A percentile compares a stretch with the other conserved stretches of the same genome.
phyloP scores from a whole-genome alignment of 2,329 filamentous ascomycete genomes.

The Cordyceps fumosorosea region DNA sequence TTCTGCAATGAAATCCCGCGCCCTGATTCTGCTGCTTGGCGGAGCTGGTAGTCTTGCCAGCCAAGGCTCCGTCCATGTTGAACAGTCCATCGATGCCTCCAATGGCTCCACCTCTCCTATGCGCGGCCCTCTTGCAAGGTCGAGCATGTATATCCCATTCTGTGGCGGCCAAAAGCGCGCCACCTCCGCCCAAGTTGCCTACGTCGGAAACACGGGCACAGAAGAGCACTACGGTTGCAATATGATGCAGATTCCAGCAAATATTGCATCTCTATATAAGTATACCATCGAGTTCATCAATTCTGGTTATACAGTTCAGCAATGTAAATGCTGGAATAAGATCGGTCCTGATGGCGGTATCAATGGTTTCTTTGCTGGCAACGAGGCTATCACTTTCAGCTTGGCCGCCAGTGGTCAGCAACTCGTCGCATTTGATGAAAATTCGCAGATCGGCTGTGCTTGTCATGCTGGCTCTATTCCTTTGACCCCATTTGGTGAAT shows the following conservation, averaged over 20 bases:
- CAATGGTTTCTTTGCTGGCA: slow-evolving; percentile 42
- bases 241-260: slow-evolving; percentile 37
- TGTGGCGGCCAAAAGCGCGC: slow-evolving; percentile 38
- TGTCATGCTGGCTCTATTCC: slow-evolving; percentile 31
- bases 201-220: slow-evolving; percentile 39
- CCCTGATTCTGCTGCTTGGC: neutral
- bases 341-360: slow-evolving; percentile 38
- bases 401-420: slow-evolving; percentile 32
- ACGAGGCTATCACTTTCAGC: slow-evolving; percentile 34
- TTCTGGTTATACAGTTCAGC: slow-evolving; percentile 27
- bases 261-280: slow-evolving; percentile 33
- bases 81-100: too few species aligned
- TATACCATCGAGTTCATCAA: slow-evolving; percentile 37
- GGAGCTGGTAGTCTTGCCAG: too few species aligned
- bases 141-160: slow-evolving; percentile 24
- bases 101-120: too few species aligned
- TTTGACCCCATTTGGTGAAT: slow-evolving; percentile 33
- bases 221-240: slow-evolving; percentile 42
- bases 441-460: slow-evolving; percentile 43
- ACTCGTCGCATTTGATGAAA: slow-evolving; percentile 37
- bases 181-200: slow-evolving; percentile 37
- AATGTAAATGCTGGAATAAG: slow-evolving; percentile 46
- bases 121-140: slow-evolving; percentile 9
- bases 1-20: too few species aligned
- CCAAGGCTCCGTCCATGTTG: too few species aligned